Conservation (phyloP, 2,329 filamentous ascomycete genomes). For the Ophiostoma ips region DNA sequence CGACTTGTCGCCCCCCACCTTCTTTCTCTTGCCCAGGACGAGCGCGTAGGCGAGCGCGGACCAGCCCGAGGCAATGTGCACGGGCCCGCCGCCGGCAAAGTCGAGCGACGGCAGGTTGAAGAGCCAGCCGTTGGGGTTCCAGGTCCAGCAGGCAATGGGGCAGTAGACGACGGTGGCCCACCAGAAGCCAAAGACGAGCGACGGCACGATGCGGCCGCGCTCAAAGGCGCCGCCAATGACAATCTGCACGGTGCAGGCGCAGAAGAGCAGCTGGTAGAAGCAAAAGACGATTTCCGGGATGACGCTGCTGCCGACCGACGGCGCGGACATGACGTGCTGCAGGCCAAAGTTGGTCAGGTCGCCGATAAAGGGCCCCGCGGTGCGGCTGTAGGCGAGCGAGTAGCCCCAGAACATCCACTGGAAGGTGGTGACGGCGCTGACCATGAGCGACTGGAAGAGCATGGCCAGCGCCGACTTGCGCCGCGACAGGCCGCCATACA, state of each 20-base stretch:
- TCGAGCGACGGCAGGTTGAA: conserved; percentile 55
- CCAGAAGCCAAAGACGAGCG: conserved; percentile 53
- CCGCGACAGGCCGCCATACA: conserved; percentile 81
- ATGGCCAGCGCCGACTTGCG: conserved; percentile 80
- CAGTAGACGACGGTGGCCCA: conserved; percentile 62
- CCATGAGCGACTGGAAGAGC: conserved; percentile 85
- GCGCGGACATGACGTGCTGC: conserved; percentile 57
- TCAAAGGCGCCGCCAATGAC: conserved; percentile 48
- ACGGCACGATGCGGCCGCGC: conserved; percentile 46
- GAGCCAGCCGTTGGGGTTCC: conserved; percentile 62
- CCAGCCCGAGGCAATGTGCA: conserved; percentile 60
- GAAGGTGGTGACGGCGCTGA: conserved; percentile 68
- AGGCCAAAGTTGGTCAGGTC: conserved; percentile 70
- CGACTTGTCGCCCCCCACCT: conserved; percentile 36
- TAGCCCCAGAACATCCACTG: conserved; percentile 96
- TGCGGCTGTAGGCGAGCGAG: conserved; percentile 68
- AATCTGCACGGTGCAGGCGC: conserved; percentile 67
- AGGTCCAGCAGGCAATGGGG: conserved; percentile 64
- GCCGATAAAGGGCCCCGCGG: conserved; percentile 62
- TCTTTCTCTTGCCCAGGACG: conserved; percentile 54
- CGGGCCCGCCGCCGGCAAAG: conserved; percentile 62
- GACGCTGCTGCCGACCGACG: conserved; percentile 57
- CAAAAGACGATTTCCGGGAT: conserved; percentile 78
- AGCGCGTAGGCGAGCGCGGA: conserved; percentile 59
- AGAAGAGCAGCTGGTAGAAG: conserved; percentile 81